Evolutionary conservation across 768 basidiomycete species (phyloP), one percentile per base, ranked within the genome.

Genomic region (Rhizopogon vulgaris): DNA sequence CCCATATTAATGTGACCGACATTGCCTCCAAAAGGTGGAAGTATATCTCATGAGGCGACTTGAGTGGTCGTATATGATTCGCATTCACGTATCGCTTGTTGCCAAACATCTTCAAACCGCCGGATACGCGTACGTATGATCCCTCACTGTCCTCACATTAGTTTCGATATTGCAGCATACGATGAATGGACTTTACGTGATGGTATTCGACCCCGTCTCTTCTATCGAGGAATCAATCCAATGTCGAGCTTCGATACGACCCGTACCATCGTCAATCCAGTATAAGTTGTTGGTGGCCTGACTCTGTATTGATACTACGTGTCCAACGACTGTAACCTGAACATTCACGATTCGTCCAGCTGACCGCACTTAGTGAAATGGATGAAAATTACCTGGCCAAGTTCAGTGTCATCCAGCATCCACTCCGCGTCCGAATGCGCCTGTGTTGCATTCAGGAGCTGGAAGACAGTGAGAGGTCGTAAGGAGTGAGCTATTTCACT

Each of bases 351-450:
- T 7, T 25, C 47, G 3, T 56, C 12, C 6, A 43, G 25, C 27
- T 30, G 43, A 10, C 15, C 8, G 63, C 56, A 10, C 22, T 22
- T 22, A 22, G 11, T 34, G 37, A 22, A 6, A 15, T 9, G 18
- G 2, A 8, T 9, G 2, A 6, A 2, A 58, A 72, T 55, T 57
- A 90, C 94, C 67, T 91, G 90, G 43, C 87, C 87, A 52, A 94
- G 74, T 56, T 94, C 88, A 4, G 76, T 69, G 27, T 83, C 87
- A 52, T 93, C 93, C 32, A 98, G 74, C 53, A 76, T 75, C 83
- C 92, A 96, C 52, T 94, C 91, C 2, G 90, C 86, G 58, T 97
- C 94, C 1, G 86, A 76, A 63, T 95, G 90, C 5, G 84, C 77
- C 72, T 94, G 93, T n/a, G 71, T 76, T 2, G 94, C 87, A 58